Evolutionary conservation across 164 flowering plant genomes (phyloP).

Genomic region (Liquidambar formosana): DNA sequence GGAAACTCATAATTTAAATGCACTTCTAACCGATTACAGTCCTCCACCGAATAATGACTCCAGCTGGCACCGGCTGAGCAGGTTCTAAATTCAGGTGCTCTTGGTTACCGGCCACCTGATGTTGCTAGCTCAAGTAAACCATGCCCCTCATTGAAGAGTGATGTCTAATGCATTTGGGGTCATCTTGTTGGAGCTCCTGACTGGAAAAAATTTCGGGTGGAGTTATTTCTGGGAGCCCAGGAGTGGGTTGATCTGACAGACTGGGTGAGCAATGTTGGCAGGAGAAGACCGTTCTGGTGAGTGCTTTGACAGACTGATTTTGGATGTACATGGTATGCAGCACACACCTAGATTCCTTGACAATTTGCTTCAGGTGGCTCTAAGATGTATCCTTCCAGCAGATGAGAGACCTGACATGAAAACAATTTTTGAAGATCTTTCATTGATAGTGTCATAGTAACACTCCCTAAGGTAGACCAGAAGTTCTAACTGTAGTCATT

Average conservation of each 20-base stretch:
- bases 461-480: too few species aligned
- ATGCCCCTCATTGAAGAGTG: conserved; percentile 70
- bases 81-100: conserved; percentile 68
- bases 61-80: conserved; percentile 75
- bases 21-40: conserved; percentile 64
- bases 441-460: conserved; percentile 22
- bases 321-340: conserved; percentile 16
- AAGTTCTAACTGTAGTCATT: too few species aligned
- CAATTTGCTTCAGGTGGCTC: conserved; percentile 54
- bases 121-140: conserved; percentile 70
- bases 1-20: conserved; percentile 36
- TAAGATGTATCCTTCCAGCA: conserved; percentile 66
- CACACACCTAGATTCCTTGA: conserved; percentile 27
- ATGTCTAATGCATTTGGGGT: conserved; percentile 83
- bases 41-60: conserved; percentile 71
- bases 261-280: conserved; percentile 62
- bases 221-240: conserved; percentile 40
- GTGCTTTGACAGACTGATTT: conserved; percentile 45
- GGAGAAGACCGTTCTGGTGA: conserved; percentile 43
- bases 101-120: conserved; percentile 81
- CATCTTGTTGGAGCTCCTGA: conserved; percentile 63
- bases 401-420: conserved; percentile 69
- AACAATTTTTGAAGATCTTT: conserved; percentile 57
- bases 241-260: conserved; percentile 65
- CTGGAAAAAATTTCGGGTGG: conserved; percentile 68